Conservation (phyloP, 768 basidiomycete species). For the Boletus vermiculosoides region DNA sequence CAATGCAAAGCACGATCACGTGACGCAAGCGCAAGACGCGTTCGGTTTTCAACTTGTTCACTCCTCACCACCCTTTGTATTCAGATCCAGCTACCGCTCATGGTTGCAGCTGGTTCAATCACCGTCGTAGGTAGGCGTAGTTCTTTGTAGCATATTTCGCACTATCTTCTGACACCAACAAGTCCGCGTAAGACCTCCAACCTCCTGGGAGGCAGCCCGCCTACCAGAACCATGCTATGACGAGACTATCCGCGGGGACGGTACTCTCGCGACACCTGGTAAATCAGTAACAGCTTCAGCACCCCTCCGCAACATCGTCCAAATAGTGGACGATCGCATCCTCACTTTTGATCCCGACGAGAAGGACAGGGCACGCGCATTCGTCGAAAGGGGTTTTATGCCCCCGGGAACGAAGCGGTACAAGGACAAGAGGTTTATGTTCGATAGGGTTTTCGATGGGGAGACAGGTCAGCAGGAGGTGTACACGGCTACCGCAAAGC, state of each 20-base stretch:
- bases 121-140: constrained; percentile 68
- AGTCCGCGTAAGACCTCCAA: constrained; percentile 93
- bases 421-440: constrained; percentile 97
- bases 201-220: constrained; percentile 78
- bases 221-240: constrained; percentile 77
- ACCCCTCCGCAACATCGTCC: constrained; percentile 73
- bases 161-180: constrained; percentile 17
- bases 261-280: constrained; percentile 70
- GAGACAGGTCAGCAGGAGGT: constrained; percentile 83
- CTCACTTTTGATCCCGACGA: constrained; percentile 96
- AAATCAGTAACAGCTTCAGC: constrained; percentile 50
- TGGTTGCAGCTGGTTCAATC: constrained; percentile 87
- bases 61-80: background rate
- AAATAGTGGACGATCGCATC: constrained; percentile 91
- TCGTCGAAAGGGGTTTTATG: constrained; percentile 81
- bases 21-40: constrained; percentile 24
- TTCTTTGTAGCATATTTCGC: background rate
- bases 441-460: constrained; percentile 88
- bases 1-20: constrained; percentile 29
- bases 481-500: constrained; percentile 82
- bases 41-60: constrained; percentile 31
- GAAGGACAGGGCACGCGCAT: constrained; percentile 74
- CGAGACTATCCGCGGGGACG: constrained; percentile 75
- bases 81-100: constrained; percentile 29
- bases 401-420: constrained; percentile 89